phyloP scores from a whole-genome alignment of 257 asterid species.

The Solanum virginianum region DNA sequence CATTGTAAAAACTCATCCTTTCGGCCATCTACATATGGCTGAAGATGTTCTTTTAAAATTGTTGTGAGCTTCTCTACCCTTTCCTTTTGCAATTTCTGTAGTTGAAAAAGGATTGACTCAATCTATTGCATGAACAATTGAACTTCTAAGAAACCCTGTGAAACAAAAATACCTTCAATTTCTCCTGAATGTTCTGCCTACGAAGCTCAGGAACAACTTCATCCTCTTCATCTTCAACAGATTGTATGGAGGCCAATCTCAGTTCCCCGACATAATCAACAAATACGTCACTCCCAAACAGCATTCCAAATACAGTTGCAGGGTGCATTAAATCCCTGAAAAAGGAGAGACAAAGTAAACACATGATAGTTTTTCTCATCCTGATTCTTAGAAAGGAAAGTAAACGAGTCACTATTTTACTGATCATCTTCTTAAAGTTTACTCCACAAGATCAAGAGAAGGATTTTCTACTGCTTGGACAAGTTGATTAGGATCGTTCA shows the following conservation, averaged over 20 bases:
- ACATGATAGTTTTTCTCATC: not conserved
- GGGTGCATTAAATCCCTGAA: constrained; percentile 75
- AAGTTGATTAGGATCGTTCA: not conserved
- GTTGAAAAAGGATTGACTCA: not conserved
- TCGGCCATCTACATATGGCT: constrained; percentile 56
- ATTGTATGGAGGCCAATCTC: constrained; percentile 49
- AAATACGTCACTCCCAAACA: constrained; percentile 61
- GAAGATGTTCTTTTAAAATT: constrained; percentile 45
- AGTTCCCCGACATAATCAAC: constrained; percentile 77
- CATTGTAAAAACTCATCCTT: constrained; percentile 43
- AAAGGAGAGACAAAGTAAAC: not conserved
- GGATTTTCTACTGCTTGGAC: not conserved
- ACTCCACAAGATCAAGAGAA: not conserved
- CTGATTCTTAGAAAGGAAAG: not conserved
- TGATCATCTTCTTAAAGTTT: not conserved
- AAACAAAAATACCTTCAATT: constrained; percentile 40
- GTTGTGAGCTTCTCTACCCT: constrained; percentile 59
- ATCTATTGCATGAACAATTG: not conserved
- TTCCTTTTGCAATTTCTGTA: constrained; percentile 59
- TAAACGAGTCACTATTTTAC: not conserved
- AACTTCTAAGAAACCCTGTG: not conserved
- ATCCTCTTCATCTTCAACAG: constrained; percentile 43
- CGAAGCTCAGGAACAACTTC: constrained; percentile 42
- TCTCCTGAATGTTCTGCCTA: constrained; percentile 50
- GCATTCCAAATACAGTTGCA: constrained; percentile 72